These are phyloP conservation scores for Alloteropsis semialata DNA, from an alignment of 176 grass and related monocot species.

Conservation along the genomic window DNA sequence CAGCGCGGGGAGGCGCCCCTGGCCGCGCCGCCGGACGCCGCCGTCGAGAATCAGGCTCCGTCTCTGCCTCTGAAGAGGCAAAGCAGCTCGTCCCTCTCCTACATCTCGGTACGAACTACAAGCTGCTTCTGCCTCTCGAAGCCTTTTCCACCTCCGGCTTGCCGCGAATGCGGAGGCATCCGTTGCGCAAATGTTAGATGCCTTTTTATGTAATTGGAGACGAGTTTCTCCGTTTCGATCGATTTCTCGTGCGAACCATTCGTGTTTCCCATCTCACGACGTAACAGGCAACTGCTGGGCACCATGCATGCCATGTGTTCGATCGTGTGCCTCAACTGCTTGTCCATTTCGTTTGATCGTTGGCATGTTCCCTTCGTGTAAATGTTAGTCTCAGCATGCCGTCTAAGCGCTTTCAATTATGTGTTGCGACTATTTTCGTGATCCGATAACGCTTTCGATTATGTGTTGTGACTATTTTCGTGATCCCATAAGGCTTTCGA, in stretches of 20 bases:
- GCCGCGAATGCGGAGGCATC: background rate
- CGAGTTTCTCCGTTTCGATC: background rate
- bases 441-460: background rate
- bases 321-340: background rate
- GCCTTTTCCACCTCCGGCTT: background rate
- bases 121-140: no score
- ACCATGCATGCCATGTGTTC: background rate
- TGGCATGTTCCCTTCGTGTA: background rate
- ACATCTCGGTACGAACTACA: background rate
- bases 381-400: background rate
- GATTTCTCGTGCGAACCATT: background rate
- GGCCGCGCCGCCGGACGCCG: background rate
- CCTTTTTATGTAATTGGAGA: background rate
- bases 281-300: background rate
- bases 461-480: background rate
- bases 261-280: background rate
- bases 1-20: no score
- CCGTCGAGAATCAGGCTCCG: background rate
- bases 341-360: background rate
- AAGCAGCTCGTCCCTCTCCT: background rate
- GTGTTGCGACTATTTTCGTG: background rate
- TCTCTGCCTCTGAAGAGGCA: background rate
- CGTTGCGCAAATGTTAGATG: background rate
- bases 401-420: background rate
- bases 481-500: background rate